Evolutionary conservation across 345 rosid species (phyloP).

Genomic region (Cardamine occulta): DNA sequence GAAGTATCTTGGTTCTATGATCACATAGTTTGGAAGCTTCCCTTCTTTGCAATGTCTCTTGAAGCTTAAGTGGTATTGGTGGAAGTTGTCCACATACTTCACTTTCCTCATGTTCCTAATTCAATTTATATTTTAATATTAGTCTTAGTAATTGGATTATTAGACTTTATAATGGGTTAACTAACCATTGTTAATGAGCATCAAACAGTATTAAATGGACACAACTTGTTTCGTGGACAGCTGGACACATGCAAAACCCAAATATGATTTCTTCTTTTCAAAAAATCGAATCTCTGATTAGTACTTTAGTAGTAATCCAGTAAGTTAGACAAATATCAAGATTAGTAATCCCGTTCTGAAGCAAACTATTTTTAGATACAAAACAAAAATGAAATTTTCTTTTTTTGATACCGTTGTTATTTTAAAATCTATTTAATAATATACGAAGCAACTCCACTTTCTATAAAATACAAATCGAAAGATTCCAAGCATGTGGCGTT

Average conservation of each 20-base stretch:
- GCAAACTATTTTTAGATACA: too few relatives aligned
- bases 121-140: not conserved
- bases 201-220: not conserved
- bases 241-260: conserved; percentile 20
- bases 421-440: too few relatives aligned
- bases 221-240: not conserved
- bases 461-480: conserved; percentile 8
- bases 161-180: not conserved
- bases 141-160: not conserved
- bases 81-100: conserved; percentile 77
- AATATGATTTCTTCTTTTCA: not conserved
- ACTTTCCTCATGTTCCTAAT: conserved; percentile 73
- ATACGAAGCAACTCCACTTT: conserved; percentile 2
- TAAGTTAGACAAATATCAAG: too few relatives aligned
- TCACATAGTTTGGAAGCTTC: conserved; percentile 83
- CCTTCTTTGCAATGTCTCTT: conserved; percentile 75
- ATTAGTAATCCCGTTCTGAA: too few relatives aligned
- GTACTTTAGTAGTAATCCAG: too few relatives aligned
- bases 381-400: not conserved
- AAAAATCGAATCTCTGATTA: not conserved
- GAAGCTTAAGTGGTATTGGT: conserved; percentile 62
- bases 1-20: conserved; percentile 74
- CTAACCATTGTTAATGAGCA: not conserved
- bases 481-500: conserved; percentile 6
- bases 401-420: not conserved